A percentile compares a stretch with the other conserved stretches of the same genome.
These are phyloP conservation scores for Leccinum arenicola DNA, from an alignment of 768 basidiomycete species.

Conservation along the genomic window DNA sequence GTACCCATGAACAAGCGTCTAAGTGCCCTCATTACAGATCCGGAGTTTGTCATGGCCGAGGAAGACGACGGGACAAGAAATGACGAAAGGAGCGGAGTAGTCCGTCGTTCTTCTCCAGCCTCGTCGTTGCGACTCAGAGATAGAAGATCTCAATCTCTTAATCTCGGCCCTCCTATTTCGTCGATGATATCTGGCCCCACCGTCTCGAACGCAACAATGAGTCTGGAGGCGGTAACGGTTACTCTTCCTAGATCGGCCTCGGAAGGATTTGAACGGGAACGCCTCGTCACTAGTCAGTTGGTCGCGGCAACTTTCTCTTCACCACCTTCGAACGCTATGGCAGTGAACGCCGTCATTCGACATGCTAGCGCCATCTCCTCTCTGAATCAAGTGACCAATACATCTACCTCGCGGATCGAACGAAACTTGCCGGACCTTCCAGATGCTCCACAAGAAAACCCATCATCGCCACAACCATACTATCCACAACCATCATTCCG, in stretches of 20 bases:
- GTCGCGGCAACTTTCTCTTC: slow-evolving; percentile 42
- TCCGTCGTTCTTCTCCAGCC: slow-evolving; percentile 39
- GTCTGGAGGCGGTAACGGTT: slow-evolving; percentile 29
- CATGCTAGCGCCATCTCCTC: slow-evolving; percentile 19
- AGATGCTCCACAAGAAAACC: slow-evolving; percentile 14
- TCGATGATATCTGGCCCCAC: slow-evolving; percentile 27
- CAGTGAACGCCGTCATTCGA: slow-evolving; percentile 28
- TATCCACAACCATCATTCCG: slow-evolving; percentile 39
- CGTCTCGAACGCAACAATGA: slow-evolving; percentile 29
- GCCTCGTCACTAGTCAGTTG: slow-evolving; percentile 40
- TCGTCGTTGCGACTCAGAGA: slow-evolving; percentile 47
- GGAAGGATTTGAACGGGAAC: slow-evolving; percentile 37
- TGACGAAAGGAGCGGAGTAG: slow-evolving; percentile 16
- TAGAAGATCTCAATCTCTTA: slow-evolving; percentile 66
- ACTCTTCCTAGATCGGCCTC: slow-evolving; percentile 27
- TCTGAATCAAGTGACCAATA: slow-evolving; percentile 24
- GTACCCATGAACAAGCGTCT: slow-evolving; percentile 64
- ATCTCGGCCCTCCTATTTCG: slow-evolving; percentile 37
- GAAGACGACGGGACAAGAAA: slow-evolving; percentile 43
- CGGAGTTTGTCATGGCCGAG: slow-evolving; percentile 64
- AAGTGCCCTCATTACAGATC: slow-evolving; percentile 65
- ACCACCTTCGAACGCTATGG: slow-evolving; percentile 12
- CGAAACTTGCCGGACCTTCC: slow-evolving; percentile 32
- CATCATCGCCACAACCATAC: slow-evolving; percentile 4
- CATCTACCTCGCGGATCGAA: slow-evolving; percentile 26